Base-by-base conservation (phyloP, 371 early-diverging fungal genomes). In the Mucor irregularis region DNA sequence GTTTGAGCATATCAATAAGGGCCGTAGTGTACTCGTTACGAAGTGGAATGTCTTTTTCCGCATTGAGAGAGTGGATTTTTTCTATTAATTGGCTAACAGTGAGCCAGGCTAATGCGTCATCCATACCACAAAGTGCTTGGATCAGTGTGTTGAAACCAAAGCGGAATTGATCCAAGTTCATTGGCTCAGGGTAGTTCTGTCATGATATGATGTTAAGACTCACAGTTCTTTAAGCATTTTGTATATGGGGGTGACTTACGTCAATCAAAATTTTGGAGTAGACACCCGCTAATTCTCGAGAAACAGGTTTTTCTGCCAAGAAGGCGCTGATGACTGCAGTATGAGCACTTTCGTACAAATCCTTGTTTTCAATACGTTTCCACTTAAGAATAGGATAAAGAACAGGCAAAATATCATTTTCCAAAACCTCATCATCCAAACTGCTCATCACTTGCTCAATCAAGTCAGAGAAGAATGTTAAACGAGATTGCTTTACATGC, bases 271-370 rank as follows among this genome's bases (percentile, higher is more conserved):
- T 48, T 53, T 72, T 62, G 37, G 81, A 71, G 62, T 83, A 80
- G 5, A 71, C 73, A 25, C 72, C 64, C 3, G 75, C 70, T 35
- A 83, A 37, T 62, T 78, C 80, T 16, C 68, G 68, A 29, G 76
- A 59, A 8, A 78, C 55, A 13, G 60, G 67, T 44, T 85, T 87
- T 45, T 77, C 73, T 10, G 79, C 69, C 31, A 73, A 51, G 45
- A 85, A 85, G 1, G 84, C 71, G 22, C 73, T 61, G 37, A 87
- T 74, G 0, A 81, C 64, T 8, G 77, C 80, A 3, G 84, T 76
- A 57, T 87, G 85, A 0, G 80, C 80, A 24, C 85, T 84, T 62
- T 87, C 87, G 37, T 83, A 87, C 7, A 85, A 38, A 10, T 80
- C 75, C 14, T 74, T 63, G 47, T 81, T 74, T 19, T 71, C 68